Conservation (phyloP, 306 rosid species). For the Quillaja saponaria region DNA sequence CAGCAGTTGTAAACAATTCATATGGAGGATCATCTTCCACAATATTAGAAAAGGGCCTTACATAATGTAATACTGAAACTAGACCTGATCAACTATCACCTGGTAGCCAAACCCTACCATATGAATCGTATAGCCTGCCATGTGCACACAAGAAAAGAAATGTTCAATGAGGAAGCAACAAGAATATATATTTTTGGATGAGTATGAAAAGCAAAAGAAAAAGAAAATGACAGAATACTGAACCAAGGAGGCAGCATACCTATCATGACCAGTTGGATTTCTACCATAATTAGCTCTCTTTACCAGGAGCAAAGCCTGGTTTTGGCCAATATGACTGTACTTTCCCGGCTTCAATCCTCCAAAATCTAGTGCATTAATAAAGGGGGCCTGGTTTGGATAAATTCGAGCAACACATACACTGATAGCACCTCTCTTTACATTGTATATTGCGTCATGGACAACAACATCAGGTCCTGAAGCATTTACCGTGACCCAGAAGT, state of each 20-base stretch:
- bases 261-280: not conserved
- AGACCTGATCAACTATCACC: no score
- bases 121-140: no score
- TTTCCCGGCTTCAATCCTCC: slow-evolving; percentile 23
- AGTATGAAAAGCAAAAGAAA: no score
- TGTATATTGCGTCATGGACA: slow-evolving; percentile 15
- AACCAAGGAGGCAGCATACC: no score
- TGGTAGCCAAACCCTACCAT: no score
- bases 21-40: no score
- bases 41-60: no score
- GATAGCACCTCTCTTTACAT: not conserved
- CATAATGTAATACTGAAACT: no score
- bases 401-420: slow-evolving; percentile 33
- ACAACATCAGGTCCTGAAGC: not conserved
- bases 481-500: slow-evolving; percentile 19
- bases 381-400: slow-evolving; percentile 32
- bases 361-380: slow-evolving; percentile 30
- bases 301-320: not conserved
- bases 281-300: slow-evolving; percentile 27
- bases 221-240: no score
- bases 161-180: no score
- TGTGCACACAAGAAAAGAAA: not conserved
- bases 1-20: not conserved
- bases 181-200: no score
- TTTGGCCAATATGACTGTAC: slow-evolving; percentile 14